Evolutionary conservation across 2,329 filamentous ascomycete genomes (phyloP).

Genomic region (Penicillium sp.): DNA sequence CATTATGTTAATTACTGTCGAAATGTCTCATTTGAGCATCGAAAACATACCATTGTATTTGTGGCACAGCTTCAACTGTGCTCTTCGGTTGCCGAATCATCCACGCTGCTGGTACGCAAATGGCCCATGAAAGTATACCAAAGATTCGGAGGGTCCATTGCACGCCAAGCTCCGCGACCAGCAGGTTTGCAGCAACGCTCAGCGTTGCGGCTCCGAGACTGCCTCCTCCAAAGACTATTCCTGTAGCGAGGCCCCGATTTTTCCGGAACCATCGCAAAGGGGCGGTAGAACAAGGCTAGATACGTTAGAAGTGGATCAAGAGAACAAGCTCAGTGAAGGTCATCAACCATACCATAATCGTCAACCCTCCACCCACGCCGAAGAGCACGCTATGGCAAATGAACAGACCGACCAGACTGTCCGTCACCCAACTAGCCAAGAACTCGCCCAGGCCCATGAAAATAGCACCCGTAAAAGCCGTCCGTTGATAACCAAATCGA

Average conservation of each 20-base stretch:
- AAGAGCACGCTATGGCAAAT: constrained; percentile 12
- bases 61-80: constrained; percentile 3
- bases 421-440: constrained; percentile 10
- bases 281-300: constrained; percentile 9
- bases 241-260: constrained; percentile 8
- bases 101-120: constrained; percentile 8
- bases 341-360: constrained; percentile 9
- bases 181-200: constrained; percentile 10
- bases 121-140: constrained; percentile 7
- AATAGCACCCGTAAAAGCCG: constrained; percentile 6
- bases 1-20: background rate
- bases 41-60: constrained; percentile 8
- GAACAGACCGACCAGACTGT: constrained; percentile 5
- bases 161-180: constrained; percentile 5
- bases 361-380: constrained; percentile 14
- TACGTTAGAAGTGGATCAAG: background rate
- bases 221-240: constrained; percentile 11
- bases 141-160: constrained; percentile 13
- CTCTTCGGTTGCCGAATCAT: constrained; percentile 8
- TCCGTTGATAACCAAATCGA: constrained; percentile 7
- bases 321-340: background rate
- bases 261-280: constrained; percentile 12
- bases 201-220: constrained; percentile 12
- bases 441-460: constrained; percentile 12
- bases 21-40: background rate